These are phyloP conservation scores for Vaccinium darrowii DNA, from an alignment of 148 eudicot genomes.

Conservation along the genomic window DNA sequence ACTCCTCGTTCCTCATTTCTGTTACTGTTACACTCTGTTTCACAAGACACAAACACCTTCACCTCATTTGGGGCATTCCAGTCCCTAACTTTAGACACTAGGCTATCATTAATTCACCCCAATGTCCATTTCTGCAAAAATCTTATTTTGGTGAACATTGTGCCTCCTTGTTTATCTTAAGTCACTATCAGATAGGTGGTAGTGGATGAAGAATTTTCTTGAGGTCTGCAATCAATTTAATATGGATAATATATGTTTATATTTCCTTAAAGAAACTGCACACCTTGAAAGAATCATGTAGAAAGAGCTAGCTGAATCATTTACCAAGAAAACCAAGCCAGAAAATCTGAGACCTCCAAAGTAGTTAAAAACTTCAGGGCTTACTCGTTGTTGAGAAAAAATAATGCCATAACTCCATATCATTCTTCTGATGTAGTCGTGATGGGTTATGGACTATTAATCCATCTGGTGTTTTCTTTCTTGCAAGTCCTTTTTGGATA, in stretches of 20 bases:
- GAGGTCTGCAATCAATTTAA: neutral
- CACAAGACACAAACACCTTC: neutral
- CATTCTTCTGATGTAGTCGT: neutral
- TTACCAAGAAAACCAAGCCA: neutral
- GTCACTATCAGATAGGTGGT: neutral
- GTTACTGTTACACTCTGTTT: neutral
- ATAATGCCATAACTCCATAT: neutral
- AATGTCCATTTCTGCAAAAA: neutral
- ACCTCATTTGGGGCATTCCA: neutral
- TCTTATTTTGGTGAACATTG: neutral
- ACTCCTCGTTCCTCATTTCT: neutral
- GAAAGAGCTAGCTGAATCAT: neutral
- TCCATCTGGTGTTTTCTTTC: neutral
- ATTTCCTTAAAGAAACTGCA: neutral
- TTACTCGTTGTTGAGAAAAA: neutral
- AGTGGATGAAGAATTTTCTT: neutral
- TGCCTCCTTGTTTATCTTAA: neutral
- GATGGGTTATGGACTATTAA: neutral
- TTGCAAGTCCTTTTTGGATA: neutral
- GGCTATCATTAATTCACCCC: neutral
- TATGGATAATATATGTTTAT: neutral
- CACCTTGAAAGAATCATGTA: neutral
- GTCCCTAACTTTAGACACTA: neutral
- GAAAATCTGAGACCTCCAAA: neutral
- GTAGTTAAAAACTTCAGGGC: neutral